A percentile compares a stretch with the other conserved stretches of the same genome.
These are phyloP conservation scores for Trichoderma arundinaceum DNA, from an alignment of 2,329 filamentous ascomycete genomes.

Conservation along the genomic window DNA sequence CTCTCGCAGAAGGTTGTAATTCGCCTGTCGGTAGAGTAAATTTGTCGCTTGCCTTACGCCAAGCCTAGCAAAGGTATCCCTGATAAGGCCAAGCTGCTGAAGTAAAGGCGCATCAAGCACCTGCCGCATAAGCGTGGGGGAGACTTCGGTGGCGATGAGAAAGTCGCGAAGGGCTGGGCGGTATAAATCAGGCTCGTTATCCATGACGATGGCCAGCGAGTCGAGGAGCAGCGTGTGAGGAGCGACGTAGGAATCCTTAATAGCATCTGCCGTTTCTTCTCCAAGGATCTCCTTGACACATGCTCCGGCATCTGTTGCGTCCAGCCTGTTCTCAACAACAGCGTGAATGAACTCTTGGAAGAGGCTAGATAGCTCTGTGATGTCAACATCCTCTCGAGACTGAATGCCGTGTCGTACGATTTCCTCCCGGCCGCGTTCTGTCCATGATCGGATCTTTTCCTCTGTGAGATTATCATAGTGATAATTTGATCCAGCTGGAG, in stretches of 20 bases:
- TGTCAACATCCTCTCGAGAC: constrained; percentile 70
- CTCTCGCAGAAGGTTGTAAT: constrained; percentile 93
- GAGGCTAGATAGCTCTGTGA: constrained; percentile 70
- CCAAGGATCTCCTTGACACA: constrained; percentile 77
- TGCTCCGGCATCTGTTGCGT: constrained; percentile 70
- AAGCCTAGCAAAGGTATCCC: constrained; percentile 82
- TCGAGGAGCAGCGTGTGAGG: constrained; percentile 79
- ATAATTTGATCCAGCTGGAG: constrained; percentile 57
- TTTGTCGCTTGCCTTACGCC: constrained; percentile 92
- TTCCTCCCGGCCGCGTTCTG: constrained; percentile 66
- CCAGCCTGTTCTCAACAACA: constrained; percentile 71
- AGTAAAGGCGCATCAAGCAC: constrained; percentile 82
- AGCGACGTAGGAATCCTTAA: constrained; percentile 58
- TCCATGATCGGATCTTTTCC: constrained; percentile 71
- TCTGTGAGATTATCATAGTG: constrained; percentile 79
- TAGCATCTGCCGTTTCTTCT: constrained; percentile 57
- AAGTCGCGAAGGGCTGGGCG: constrained; percentile 66
- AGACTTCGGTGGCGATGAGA: constrained; percentile 73
- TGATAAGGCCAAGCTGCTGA: constrained; percentile 77
- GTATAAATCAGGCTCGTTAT: constrained; percentile 64
- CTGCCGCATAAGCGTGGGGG: constrained; percentile 73
- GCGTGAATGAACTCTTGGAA: constrained; percentile 86
- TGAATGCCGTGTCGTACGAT: constrained; percentile 69
- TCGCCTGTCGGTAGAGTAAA: constrained; percentile 90
- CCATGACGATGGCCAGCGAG: constrained; percentile 77